Evolutionary conservation across 352 stramenopile genomes (phyloP), one percentile per base, ranked within the genome.

Genomic region (Pythium volutum): DNA sequence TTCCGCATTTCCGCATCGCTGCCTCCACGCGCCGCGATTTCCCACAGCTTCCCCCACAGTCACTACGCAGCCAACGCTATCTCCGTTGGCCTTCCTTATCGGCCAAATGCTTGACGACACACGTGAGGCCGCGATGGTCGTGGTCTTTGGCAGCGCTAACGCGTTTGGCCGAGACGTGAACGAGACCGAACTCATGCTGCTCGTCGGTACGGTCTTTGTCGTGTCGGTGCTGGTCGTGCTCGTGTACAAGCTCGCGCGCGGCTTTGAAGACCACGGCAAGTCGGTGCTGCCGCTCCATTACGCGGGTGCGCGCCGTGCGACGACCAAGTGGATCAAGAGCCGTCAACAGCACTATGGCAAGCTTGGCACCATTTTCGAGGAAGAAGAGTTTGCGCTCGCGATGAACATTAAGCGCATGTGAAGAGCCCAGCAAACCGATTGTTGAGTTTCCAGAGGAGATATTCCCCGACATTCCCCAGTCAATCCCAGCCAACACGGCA

Each of bases 221-320:
- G 71, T 88, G 20, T 90, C 81, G 22, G 71, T 90, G 70, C 67
- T 90, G 23, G 70, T 90, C 31, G 81, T 83, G 57, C 63, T 90
- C 27, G 79, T 90, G 29, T 90, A 87, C 74, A 90, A 90, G 66
- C 69, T 88, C 39, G 77, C 81, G 48, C 81, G 79, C 56, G 81
- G 77, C 9, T 90, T 77, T 74, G 81, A 90, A 42, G 78, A 82
- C 57, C 45, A 70, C 49, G 70, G 82, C 53, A 79, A 88, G 50
- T 41, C 16, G 66, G 65, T 62, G 64, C 53, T 64, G 69, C 71
- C 53, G 50, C 59, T 87, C 26, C 76, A 82, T 58, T 56, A 82
- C 41, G 1, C n/a, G 9, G 16, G 41, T 5, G 3, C 41, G 59
- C 56, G 58, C 39, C 78, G 81, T 34, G 69, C 75, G n/a, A 85